Evolutionary conservation across 768 basidiomycete species (phyloP).

Genomic region (Xerocomus potaroensis): DNA sequence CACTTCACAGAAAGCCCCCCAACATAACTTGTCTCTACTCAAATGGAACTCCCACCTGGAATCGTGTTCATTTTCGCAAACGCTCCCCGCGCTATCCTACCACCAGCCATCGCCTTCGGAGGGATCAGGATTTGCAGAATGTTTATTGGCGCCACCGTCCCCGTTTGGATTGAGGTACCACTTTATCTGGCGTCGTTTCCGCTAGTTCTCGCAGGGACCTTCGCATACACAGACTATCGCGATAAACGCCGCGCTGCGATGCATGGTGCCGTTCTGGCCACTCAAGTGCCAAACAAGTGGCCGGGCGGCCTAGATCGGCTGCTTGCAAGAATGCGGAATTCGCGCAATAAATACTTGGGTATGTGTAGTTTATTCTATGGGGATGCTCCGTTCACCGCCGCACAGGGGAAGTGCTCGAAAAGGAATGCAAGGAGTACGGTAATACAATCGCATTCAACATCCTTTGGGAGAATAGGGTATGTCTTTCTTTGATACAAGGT

Average conservation of each 20-base stretch:
- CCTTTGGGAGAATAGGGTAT: no score
- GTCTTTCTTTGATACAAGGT: no score
- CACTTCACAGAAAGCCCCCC: no score
- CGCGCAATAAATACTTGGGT: constrained; percentile 29
- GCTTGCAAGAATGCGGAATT: constrained; percentile 16
- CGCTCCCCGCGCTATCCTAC: constrained; percentile 20
- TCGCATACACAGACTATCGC: constrained; percentile 10
- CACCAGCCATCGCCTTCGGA: constrained; percentile 16
- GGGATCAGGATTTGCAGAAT: constrained; percentile 9
- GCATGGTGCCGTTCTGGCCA: constrained; percentile 32
- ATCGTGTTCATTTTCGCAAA: constrained; percentile 24
- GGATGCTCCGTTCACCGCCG: not conserved
- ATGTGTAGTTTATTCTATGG: constrained; percentile 2
- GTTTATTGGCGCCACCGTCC: constrained; percentile 3
- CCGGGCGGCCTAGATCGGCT: constrained; percentile 37
- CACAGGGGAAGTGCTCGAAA: constrained; percentile 28
- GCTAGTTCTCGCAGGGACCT: constrained; percentile 12
- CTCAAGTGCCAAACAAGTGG: constrained; percentile 31
- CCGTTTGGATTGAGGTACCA: constrained; percentile 13
- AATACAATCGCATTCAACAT: constrained; percentile 32
- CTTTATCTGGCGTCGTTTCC: constrained; percentile 25
- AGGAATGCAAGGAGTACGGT: constrained; percentile 26
- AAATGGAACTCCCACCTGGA: constrained; percentile 34
- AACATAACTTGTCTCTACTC: no score
- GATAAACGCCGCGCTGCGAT: constrained; percentile 12